phyloP scores from a whole-genome alignment of 192 early-diverging fungal species.

The Coemansia sp. region DNA sequence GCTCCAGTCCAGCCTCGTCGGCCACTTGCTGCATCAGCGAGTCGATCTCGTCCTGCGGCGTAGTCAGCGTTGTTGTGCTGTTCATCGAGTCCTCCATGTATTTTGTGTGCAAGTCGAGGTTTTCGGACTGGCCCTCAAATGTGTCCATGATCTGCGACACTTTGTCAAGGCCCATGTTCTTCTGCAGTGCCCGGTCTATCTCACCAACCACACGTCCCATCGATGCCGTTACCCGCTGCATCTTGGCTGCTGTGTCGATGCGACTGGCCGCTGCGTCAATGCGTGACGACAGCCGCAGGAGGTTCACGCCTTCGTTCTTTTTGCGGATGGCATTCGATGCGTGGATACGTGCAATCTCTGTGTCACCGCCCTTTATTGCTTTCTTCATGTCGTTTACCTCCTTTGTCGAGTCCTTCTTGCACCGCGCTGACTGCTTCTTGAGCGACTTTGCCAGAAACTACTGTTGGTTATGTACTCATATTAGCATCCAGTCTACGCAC shows the following conservation, averaged over 20 bases:
- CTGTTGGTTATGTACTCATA: background rate
- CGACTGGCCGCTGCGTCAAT: conserved; percentile 89
- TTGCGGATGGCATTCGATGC: conserved; percentile 96
- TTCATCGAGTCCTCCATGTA: conserved; percentile 96
- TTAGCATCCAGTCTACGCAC: background rate
- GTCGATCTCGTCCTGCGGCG: conserved; percentile 90
- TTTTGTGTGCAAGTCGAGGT: conserved; percentile 94
- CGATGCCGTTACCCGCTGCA: conserved; percentile 77
- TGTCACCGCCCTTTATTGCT: conserved; percentile 90
- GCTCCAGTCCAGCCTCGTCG: conserved; percentile 91
- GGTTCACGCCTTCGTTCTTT: conserved; percentile 89
- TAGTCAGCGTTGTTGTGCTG: conserved; percentile 78
- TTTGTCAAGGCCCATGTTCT: conserved; percentile 92
- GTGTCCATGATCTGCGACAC: conserved; percentile 98
- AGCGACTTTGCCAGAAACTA: conserved; percentile 92
- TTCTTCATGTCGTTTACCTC: conserved; percentile 89
- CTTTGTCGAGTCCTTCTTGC: conserved; percentile 74
- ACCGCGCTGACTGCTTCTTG: conserved; percentile 78
- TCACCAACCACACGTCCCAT: conserved; percentile 89
- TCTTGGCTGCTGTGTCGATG: conserved; percentile 92
- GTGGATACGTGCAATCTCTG: conserved; percentile 90
- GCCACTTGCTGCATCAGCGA: conserved; percentile 94
- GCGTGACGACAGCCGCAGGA: conserved; percentile 81
- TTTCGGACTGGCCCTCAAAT: conserved; percentile 95
- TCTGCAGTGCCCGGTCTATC: conserved; percentile 91